Evolutionary conservation across 2,329 filamentous ascomycete species (phyloP), one percentile per base, ranked within the genome.

Genomic region (Hypoxylon sp.): DNA sequence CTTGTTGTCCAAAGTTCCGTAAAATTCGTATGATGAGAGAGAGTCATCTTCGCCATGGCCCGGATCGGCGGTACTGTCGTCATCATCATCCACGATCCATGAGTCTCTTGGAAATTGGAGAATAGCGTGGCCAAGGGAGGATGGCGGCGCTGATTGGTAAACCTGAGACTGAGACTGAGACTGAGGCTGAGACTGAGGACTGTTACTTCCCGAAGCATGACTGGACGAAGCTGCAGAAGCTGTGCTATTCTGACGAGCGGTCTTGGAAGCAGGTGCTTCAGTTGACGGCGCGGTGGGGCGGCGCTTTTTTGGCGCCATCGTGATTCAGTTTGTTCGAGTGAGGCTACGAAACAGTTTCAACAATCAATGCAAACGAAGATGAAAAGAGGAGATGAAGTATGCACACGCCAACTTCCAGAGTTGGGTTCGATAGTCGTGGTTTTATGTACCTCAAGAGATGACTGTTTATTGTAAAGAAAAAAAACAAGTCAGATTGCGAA

Each of bases 1-100:
- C 58, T 88, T 88, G 16, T 80, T 81, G 16, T 81, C 78, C 45
- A 83, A 74, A 12, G 76, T 79, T 8, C 83, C 83, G 51, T 86
- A 86, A 9, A 84, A 72, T 65, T 86, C 84, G 12, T 75, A 57
- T 2, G 60, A 61, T 11, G 74, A 18, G 67, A 67, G 1, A 16
- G 79, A 78, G 1, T 74, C 78, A 22, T 84, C 80, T 24, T 79
- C 76, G 4, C 75, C 76, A 70, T 85, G 83, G 0, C 81, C 82
- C 33, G 83, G 71, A 49, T 83, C 82, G 28, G 82, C 82, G 28
- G 82, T 68, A 9, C 72, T 80, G 3, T 78, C 77, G 33, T 83
- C 80, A 9, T 75, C 73, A 45, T 75, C 74, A 46, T 74, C 73
- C n/a, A 67, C 62, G 12, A 46, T 32, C 67, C 68, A 71, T 2